These are phyloP conservation scores for Aspergillus fischeri DNA, from an alignment of 2,329 filamentous ascomycete genomes.

Conservation along the genomic window DNA sequence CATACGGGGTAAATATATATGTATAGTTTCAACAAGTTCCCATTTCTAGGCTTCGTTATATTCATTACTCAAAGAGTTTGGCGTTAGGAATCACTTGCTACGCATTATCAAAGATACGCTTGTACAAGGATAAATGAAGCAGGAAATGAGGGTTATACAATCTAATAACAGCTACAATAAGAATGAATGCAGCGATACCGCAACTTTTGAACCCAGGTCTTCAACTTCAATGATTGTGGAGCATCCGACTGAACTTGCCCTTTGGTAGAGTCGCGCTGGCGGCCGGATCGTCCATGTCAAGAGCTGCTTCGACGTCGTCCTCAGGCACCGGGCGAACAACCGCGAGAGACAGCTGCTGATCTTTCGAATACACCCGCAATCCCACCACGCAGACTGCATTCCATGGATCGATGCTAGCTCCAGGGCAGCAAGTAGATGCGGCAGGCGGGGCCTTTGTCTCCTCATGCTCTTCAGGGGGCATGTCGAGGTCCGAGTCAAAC, in stretches of 20 bases:
- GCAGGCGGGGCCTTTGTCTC: conserved; percentile 10
- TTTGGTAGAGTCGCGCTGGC: conserved; percentile 30
- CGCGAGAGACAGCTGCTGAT: conserved; percentile 47
- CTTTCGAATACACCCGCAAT: conserved; percentile 54
- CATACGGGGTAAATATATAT: too few relatives aligned
- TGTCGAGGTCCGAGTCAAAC: conserved; percentile 41
- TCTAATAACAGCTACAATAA: not conserved
- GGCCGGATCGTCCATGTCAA: conserved; percentile 42
- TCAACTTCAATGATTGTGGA: not conserved
- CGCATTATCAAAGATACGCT: not conserved
- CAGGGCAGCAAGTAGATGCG: conserved; percentile 10
- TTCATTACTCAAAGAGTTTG: not conserved
- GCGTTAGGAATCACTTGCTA: not conserved
- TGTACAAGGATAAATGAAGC: not conserved
- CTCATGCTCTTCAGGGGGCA: conserved; percentile 29
- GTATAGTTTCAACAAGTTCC: not conserved
- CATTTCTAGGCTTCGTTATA: not conserved
- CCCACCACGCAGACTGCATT: conserved; percentile 60
- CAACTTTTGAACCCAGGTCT: not conserved
- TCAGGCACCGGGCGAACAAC: conserved; percentile 46
- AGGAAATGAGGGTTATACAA: not conserved
- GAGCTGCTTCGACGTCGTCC: conserved; percentile 35
- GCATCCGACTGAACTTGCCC: conserved; percentile 6
- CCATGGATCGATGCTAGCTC: conserved; percentile 45
- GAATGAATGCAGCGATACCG: not conserved